Evolutionary conservation across 805 yeast species (phyloP).

Genomic region (Candida awuae): DNA sequence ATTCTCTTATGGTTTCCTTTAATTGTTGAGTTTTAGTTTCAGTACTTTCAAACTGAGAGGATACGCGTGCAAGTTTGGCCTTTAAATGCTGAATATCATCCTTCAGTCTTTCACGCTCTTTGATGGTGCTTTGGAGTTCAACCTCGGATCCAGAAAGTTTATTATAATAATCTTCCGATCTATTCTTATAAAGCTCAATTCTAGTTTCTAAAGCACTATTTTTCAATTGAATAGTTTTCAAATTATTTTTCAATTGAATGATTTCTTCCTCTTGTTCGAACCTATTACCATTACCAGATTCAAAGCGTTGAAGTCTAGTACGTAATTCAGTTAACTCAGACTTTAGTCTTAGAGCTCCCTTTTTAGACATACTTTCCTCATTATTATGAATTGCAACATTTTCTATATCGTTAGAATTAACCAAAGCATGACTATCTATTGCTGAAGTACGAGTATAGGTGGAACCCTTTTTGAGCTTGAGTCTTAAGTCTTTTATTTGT

Average conservation of each 20-base stretch:
- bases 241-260: constrained; percentile 44
- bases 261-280: constrained; percentile 30
- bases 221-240: constrained; percentile 49
- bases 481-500: constrained; percentile 19
- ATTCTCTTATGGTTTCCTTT: constrained; percentile 39
- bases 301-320: constrained; percentile 28
- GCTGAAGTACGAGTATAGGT: no score
- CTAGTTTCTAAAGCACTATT: constrained; percentile 47
- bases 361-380: constrained; percentile 23
- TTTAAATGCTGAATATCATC: constrained; percentile 48
- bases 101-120: constrained; percentile 49
- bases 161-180: constrained; percentile 66
- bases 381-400: constrained; percentile 12
- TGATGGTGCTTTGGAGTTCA: constrained; percentile 53
- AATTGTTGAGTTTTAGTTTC: constrained; percentile 48
- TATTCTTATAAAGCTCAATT: constrained; percentile 52
- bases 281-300: constrained; percentile 20
- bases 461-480: constrained; percentile 5
- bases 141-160: constrained; percentile 75
- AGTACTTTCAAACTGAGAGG: constrained; percentile 46
- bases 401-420: constrained; percentile 4
- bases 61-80: constrained; percentile 37
- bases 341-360: constrained; percentile 29
- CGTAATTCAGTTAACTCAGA: constrained; percentile 30
- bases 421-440: constrained; percentile 10